These are phyloP conservation scores for Salix caprea DNA, from an alignment of 345 rosid species.

Conservation along the genomic window DNA sequence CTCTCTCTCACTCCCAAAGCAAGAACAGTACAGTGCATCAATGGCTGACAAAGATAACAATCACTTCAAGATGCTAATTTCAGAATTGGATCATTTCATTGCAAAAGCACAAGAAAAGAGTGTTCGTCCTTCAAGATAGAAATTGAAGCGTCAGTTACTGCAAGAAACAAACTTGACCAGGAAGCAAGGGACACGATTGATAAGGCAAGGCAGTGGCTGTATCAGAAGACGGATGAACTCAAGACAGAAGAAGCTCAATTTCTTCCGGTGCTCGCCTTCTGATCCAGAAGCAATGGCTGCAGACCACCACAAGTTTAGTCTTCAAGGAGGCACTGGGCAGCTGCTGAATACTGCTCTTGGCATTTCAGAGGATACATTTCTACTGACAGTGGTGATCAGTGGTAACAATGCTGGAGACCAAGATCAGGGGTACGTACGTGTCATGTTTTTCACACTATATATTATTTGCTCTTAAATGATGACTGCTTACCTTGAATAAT, in stretches of 20 bases:
- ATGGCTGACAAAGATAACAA: background rate
- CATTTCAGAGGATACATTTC: background rate
- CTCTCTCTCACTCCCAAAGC: too few relatives aligned
- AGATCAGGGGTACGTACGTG: too few relatives aligned
- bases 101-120: too few relatives aligned
- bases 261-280: background rate
- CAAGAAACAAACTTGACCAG: too few relatives aligned
- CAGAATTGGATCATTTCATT: background rate
- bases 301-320: background rate
- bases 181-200: too few relatives aligned
- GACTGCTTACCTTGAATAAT: background rate
- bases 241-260: background rate
- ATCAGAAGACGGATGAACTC: too few relatives aligned
- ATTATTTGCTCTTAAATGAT: background rate
- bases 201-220: too few relatives aligned
- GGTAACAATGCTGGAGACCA: background rate
- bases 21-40: background rate
- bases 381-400: background rate
- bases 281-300: background rate
- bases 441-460: too few relatives aligned
- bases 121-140: too few relatives aligned
- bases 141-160: too few relatives aligned
- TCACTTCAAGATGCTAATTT: too few relatives aligned
- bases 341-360: background rate
- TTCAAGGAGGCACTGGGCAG: background rate